Evolutionary conservation across 345 rosid species (phyloP).

Genomic region (Anacardium occidentale): DNA sequence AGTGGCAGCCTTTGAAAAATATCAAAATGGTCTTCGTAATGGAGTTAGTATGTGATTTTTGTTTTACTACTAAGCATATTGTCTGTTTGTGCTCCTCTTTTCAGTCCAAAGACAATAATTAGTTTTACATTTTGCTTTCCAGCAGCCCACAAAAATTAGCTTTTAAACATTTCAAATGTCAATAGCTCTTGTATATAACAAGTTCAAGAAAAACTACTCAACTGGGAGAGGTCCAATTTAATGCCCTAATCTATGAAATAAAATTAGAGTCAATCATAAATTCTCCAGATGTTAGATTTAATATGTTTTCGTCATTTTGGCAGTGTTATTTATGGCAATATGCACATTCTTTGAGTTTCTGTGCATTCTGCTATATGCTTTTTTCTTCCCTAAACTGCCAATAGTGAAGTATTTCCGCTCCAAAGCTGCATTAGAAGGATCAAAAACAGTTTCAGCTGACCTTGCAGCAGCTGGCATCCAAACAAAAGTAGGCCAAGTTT

Average conservation of each 20-base stretch:
- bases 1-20: conserved; percentile 70
- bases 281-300: not conserved
- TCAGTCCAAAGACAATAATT: not conserved
- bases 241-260: not conserved
- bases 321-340: conserved; percentile 80
- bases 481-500: conserved; percentile 24
- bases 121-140: not conserved
- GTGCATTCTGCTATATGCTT: conserved; percentile 64
- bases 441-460: conserved; percentile 75
- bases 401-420: conserved; percentile 78
- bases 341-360: conserved; percentile 63
- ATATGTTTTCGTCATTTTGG: conserved; percentile 4
- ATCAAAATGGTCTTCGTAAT: conserved; percentile 64
- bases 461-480: conserved; percentile 87
- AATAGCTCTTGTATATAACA: not conserved
- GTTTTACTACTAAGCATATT: not conserved
- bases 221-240: not conserved
- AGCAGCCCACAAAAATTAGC: not conserved
- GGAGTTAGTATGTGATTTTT: conserved; percentile 63
- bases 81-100: not conserved
- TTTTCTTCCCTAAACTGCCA: conserved; percentile 66
- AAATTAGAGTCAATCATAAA: not conserved
- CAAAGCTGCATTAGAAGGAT: conserved; percentile 88
- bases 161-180: not conserved
- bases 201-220: not conserved